phyloP scores from a whole-genome alignment of 345 rosid species.

The Lenwebbia sp. region DNA sequence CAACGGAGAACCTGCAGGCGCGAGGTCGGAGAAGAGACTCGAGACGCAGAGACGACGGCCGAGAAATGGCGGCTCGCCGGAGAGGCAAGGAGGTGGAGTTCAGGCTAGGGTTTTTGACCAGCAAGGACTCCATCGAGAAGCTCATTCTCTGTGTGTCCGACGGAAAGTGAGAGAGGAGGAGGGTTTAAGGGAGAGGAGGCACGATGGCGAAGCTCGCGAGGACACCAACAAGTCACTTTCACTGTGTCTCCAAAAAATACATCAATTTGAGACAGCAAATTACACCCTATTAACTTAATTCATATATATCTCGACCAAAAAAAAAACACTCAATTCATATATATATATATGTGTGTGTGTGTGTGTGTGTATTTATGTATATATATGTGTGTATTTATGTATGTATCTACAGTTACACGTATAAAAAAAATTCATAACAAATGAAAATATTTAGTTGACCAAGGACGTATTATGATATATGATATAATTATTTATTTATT shows the following conservation, averaged over 20 bases:
- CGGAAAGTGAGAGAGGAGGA: neutral
- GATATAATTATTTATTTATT: no score
- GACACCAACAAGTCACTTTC: neutral
- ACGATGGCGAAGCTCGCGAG: neutral
- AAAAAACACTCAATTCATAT: no score
- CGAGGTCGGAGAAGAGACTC: neutral
- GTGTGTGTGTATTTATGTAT: no score
- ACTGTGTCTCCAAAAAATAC: neutral
- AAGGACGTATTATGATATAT: no score
- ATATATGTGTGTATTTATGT: no score
- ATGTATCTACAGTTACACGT: no score
- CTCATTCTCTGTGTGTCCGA: neutral
- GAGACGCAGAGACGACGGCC: neutral
- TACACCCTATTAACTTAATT: no score
- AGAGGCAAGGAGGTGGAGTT: neutral
- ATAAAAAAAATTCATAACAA: no score
- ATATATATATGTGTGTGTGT: no score
- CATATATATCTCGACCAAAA: no score
- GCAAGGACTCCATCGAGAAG: neutral
- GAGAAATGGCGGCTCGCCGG: neutral
- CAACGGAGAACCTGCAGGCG: neutral
- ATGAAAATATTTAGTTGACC: no score
- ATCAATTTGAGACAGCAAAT: no score
- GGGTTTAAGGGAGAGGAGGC: neutral
- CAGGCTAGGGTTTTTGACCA: conserved; percentile 1